A percentile compares a stretch with the other conserved stretches of the same genome.
phyloP scores from a whole-genome alignment of 192 early-diverging fungal species.

The Linnemannia schmuckeri region DNA sequence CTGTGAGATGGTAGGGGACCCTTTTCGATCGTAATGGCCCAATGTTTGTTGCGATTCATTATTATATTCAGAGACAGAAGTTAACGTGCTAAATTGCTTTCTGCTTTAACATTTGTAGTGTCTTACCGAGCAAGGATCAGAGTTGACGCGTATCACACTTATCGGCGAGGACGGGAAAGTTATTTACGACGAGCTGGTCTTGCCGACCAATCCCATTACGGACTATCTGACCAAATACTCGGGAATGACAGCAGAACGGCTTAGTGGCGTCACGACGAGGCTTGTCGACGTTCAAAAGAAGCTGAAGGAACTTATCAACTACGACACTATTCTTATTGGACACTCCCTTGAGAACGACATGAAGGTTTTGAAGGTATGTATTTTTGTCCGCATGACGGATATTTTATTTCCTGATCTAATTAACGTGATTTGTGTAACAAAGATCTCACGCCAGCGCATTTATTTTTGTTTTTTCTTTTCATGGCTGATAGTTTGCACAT shows the following conservation, averaged over 20 bases:
- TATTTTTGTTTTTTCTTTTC: not conserved
- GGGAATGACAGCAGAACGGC: constrained; percentile 66
- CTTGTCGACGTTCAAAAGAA: constrained; percentile 63
- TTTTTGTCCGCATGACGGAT: not conserved
- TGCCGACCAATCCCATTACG: constrained; percentile 61
- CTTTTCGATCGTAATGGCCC: not conserved
- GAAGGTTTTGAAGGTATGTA: constrained; percentile 64
- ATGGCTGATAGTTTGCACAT: constrained; percentile 58
- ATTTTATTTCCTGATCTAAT: not conserved
- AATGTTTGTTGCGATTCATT: not conserved
- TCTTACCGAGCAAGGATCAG: constrained; percentile 54
- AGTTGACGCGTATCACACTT: constrained; percentile 66
- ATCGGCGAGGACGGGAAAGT: constrained; percentile 58
- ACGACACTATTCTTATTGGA: constrained; percentile 64
- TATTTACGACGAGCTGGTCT: constrained; percentile 65
- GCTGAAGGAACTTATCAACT: constrained; percentile 61
- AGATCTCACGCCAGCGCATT: not conserved
- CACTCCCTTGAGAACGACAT: constrained; percentile 79
- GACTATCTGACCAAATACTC: constrained; percentile 70
- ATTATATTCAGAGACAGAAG: not conserved
- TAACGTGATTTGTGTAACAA: not conserved
- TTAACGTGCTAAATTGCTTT: not conserved
- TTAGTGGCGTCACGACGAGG: constrained; percentile 55
- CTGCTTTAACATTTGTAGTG: constrained; percentile 20
- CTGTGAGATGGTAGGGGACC: constrained; percentile 73